These are phyloP conservation scores for Globisporangium abappressorium DNA, from an alignment of 352 stramenopile genomes.

Conservation along the genomic window DNA sequence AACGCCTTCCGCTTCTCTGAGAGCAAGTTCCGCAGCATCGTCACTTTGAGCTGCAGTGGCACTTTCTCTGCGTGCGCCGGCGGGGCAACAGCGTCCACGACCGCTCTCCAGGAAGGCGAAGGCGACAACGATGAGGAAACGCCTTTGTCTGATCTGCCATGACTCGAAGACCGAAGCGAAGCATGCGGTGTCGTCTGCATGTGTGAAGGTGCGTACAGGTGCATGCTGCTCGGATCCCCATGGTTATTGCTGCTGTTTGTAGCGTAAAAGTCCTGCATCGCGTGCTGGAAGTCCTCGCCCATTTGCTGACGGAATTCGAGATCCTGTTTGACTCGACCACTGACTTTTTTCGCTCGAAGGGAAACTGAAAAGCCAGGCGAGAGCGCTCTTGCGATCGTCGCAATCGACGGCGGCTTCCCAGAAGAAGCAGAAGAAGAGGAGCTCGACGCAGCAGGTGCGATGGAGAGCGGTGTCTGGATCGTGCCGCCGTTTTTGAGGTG, in stretches of 20 bases:
- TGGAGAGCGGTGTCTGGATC: constrained; percentile 35
- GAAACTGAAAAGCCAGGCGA: constrained; percentile 3
- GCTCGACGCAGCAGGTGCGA: not conserved
- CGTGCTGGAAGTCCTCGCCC: constrained; percentile 49
- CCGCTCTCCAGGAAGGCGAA: constrained; percentile 9
- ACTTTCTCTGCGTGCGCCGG: constrained; percentile 35
- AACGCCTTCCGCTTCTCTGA: constrained; percentile 62
- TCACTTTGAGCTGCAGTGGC: constrained; percentile 47
- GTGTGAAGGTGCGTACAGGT: not conserved
- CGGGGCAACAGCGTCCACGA: constrained; percentile 1
- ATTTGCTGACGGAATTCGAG: constrained; percentile 41
- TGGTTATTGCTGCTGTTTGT: constrained; percentile 8
- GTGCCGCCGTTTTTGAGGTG: constrained; percentile 62
- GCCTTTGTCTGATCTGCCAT: not conserved
- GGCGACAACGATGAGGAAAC: not conserved
- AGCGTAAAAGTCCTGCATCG: constrained; percentile 61
- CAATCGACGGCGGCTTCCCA: constrained; percentile 6
- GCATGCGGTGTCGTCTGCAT: not conserved
- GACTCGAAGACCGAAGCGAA: not conserved
- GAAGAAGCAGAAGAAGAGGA: not conserved
- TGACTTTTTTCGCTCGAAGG: not conserved
- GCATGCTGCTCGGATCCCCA: not conserved
- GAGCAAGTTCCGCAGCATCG: constrained; percentile 49
- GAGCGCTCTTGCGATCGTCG: constrained; percentile 4
- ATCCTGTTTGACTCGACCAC: constrained; percentile 23